Evolutionary conservation across 148 eudicot species (phyloP).

Genomic region (Vaccinium vitisidaea): DNA sequence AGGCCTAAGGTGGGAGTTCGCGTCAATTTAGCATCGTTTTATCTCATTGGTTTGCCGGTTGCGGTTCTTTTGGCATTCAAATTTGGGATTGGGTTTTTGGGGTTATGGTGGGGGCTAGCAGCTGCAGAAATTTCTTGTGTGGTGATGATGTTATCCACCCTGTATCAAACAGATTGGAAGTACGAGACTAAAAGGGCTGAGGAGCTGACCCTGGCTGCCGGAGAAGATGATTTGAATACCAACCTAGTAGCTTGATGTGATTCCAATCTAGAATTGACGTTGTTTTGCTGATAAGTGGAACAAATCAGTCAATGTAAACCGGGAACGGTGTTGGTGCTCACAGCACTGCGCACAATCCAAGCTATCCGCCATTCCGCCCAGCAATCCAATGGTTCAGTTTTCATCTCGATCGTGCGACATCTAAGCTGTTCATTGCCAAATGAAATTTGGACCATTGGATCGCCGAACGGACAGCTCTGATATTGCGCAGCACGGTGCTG

Average conservation of each 20-base stretch:
- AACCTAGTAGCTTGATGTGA: conserved; percentile 34
- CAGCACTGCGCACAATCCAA: no score
- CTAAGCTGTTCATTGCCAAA: no score
- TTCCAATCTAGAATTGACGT: background rate
- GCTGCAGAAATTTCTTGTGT: conserved; percentile 65
- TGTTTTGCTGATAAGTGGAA: background rate
- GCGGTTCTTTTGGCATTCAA: conserved; percentile 56
- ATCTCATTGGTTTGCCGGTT: conserved; percentile 71
- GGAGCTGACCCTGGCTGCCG: conserved; percentile 56
- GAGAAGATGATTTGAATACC: conserved; percentile 40
- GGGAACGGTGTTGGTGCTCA: no score
- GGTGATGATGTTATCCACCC: conserved; percentile 56
- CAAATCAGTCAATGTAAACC: background rate
- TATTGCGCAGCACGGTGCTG: no score
- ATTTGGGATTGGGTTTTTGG: conserved; percentile 53
- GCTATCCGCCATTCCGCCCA: no score
- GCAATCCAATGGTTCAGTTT: no score
- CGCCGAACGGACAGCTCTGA: no score
- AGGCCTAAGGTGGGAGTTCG: conserved; percentile 62
- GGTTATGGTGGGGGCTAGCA: conserved; percentile 69
- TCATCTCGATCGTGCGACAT: no score
- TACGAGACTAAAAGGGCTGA: conserved; percentile 66
- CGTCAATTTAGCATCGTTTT: conserved; percentile 69
- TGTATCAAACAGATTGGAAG: conserved; percentile 69
- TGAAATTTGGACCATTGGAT: no score